These are phyloP conservation scores for Exophiala lecanii-corni DNA, from an alignment of 2,329 filamentous ascomycete species.

Conservation along the genomic window DNA sequence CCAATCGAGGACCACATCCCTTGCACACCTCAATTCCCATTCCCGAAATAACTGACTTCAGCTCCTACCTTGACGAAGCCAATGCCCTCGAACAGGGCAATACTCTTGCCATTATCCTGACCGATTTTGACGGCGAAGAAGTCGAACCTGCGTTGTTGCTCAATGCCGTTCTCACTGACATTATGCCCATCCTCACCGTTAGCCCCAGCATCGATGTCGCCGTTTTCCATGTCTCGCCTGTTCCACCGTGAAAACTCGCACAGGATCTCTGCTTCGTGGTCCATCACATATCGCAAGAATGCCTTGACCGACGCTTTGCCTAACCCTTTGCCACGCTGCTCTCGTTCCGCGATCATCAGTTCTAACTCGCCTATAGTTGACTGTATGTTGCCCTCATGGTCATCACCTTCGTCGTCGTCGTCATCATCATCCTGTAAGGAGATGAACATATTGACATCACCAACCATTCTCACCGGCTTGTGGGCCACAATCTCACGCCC, in stretches of 20 bases:
- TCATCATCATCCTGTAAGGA: slow-evolving; percentile 49
- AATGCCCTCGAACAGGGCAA: slow-evolving; percentile 57
- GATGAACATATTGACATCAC: slow-evolving; percentile 79
- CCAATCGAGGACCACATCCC: too few species aligned
- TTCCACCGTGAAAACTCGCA: slow-evolving; percentile 45
- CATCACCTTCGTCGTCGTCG: slow-evolving; percentile 27
- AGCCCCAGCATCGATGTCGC: slow-evolving; percentile 19
- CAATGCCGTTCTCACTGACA: too few species aligned
- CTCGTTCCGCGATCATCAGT: slow-evolving; percentile 70
- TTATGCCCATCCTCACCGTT: background rate
- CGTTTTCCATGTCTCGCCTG: too few species aligned
- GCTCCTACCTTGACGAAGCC: slow-evolving; percentile 51
- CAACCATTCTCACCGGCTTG: slow-evolving; percentile 56
- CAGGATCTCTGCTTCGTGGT: slow-evolving; percentile 52
- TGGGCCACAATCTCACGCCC: slow-evolving; percentile 48
- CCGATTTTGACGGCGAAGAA: slow-evolving; percentile 61
- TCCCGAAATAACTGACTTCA: slow-evolving; percentile 63
- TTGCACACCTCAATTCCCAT: slow-evolving; percentile 50
- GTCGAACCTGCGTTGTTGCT: slow-evolving; percentile 29
- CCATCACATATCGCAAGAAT: slow-evolving; percentile 65
- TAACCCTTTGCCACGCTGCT: slow-evolving; percentile 57
- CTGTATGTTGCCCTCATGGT: slow-evolving; percentile 27
- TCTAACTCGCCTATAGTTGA: slow-evolving; percentile 67
- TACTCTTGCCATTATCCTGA: slow-evolving; percentile 51
- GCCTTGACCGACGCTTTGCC: slow-evolving; percentile 62